Evolutionary conservation across 1,284 basidiomycete genomes (phyloP).

Genomic region (Trichosporon coremiiforme): DNA sequence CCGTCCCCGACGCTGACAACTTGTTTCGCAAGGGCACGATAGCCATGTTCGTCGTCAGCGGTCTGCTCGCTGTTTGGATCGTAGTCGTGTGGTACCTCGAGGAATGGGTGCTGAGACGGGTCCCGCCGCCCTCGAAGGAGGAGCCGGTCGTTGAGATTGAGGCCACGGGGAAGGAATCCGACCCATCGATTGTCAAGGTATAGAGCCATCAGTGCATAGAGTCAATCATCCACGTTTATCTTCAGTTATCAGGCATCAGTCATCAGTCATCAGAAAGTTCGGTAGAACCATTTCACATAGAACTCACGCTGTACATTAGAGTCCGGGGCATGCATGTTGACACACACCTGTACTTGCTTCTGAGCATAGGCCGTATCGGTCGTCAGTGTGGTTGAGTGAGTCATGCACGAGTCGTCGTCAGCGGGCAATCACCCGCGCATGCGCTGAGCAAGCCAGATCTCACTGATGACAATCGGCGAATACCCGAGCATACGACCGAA

Average conservation of each 20-base stretch:
- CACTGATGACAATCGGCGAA: not conserved
- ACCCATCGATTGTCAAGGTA: not conserved
- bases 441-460: not conserved
- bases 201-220: not conserved
- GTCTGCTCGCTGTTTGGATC: constrained; percentile 58
- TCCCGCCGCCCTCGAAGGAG: not conserved
- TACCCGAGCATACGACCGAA: not conserved
- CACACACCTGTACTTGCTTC: not conserved
- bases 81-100: constrained; percentile 9
- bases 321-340: not conserved
- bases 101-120: not conserved
- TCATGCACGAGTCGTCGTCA: not conserved
- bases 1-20: constrained; percentile 17
- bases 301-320: not conserved
- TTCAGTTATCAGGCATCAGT: no score
- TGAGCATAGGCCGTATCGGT: not conserved
- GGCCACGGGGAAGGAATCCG: not conserved
- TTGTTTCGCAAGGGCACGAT: constrained; percentile 60
- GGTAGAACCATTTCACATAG: not conserved
- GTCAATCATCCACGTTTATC: no score
- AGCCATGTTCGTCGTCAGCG: constrained; percentile 79
- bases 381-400: not conserved
- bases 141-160: not conserved
- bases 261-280: no score
- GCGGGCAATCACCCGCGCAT: not conserved